Evolutionary conservation across 148 eudicot species (phyloP).

Genomic region (Drosera capensis): DNA sequence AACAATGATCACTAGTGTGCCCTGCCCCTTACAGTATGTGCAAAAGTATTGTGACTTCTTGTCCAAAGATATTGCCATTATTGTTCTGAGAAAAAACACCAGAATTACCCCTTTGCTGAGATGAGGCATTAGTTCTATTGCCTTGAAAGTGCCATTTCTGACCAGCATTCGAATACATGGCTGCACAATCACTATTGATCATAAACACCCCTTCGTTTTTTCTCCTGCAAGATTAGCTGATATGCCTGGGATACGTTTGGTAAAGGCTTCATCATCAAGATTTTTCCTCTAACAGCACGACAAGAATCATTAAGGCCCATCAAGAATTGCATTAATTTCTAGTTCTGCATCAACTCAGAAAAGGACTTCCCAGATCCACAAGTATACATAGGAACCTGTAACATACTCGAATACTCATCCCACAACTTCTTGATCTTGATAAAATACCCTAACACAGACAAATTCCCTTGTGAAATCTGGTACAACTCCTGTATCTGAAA

Average conservation of each 20-base stretch:
- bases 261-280: conserved; percentile 1
- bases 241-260: neutral
- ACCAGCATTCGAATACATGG: neutral
- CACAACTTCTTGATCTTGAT: neutral
- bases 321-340: neutral
- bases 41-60: neutral
- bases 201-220: neutral
- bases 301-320: neutral
- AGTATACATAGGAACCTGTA: neutral
- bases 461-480: neutral
- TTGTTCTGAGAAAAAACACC: neutral
- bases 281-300: neutral
- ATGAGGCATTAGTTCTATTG: neutral
- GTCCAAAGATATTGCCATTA: too few species aligned
- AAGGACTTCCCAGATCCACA: neutral
- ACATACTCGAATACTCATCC: neutral
- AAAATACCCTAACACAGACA: neutral
- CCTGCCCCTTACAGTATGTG: neutral
- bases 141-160: neutral
- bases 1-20: neutral
- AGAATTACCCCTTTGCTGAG: too few species aligned
- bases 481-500: neutral
- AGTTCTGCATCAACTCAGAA: neutral
- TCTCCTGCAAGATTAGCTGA: neutral
- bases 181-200: neutral